Evolutionary conservation across 768 basidiomycete genomes (phyloP).

Genomic region (Lactifluus subvellereus): DNA sequence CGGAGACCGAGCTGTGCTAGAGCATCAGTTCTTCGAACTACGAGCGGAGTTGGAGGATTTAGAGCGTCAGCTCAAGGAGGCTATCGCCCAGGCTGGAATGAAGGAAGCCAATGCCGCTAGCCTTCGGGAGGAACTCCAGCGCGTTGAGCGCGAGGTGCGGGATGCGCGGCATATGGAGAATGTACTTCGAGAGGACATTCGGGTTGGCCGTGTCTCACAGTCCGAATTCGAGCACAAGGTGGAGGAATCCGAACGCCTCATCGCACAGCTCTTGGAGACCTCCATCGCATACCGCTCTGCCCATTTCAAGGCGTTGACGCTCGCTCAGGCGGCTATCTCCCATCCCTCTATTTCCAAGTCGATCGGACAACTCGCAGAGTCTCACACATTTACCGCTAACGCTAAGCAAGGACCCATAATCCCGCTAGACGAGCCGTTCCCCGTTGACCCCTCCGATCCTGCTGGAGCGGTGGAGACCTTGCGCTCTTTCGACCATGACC

Average conservation of each 20-base stretch:
- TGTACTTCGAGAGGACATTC: constrained; percentile 67
- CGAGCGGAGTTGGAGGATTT: constrained; percentile 55
- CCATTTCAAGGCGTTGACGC: constrained; percentile 64
- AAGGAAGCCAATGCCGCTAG: constrained; percentile 62
- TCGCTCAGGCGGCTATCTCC: constrained; percentile 51
- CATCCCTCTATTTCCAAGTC: constrained; percentile 45
- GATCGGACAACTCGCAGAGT: constrained; percentile 36
- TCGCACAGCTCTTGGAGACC: constrained; percentile 78
- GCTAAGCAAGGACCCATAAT: constrained; percentile 49
- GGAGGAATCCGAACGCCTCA: constrained; percentile 59
- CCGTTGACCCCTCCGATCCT: constrained; percentile 74
- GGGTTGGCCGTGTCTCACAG: constrained; percentile 60
- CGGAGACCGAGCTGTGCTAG: constrained; percentile 87
- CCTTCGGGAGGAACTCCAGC: constrained; percentile 66
- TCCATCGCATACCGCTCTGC: constrained; percentile 73
- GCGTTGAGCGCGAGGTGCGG: constrained; percentile 62
- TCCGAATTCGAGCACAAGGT: constrained; percentile 60
- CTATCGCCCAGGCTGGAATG: constrained; percentile 54
- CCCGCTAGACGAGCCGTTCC: constrained; percentile 55
- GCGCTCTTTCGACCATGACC: constrained; percentile 74
- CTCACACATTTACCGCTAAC: constrained; percentile 28
- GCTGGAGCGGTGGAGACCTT: constrained; percentile 62
- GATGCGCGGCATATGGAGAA: constrained; percentile 63
- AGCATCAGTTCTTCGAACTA: constrained; percentile 78
- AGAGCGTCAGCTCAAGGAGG: constrained; percentile 58